These are phyloP conservation scores for Trametes hirsuta DNA, from an alignment of 1,284 basidiomycete species.

Conservation along the genomic window DNA sequence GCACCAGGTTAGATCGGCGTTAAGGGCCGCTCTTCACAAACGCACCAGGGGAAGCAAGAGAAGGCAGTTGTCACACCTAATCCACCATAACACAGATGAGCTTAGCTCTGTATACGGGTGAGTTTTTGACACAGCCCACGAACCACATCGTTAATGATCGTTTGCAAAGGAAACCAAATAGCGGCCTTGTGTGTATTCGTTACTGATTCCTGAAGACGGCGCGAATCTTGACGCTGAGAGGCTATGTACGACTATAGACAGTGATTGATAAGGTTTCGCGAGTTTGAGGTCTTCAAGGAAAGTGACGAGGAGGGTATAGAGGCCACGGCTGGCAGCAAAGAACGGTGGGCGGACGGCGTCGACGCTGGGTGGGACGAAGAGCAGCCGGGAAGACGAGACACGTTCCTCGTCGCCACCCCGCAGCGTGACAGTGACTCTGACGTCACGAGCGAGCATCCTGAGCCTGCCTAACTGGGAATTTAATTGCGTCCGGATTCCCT, in stretches of 20 bases:
- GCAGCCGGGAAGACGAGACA: constrained; percentile 17
- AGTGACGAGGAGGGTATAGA: constrained; percentile 17
- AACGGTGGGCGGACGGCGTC: constrained; percentile 25
- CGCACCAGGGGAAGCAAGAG: constrained; percentile 69
- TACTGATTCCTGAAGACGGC: constrained; percentile 23
- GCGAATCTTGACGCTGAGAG: constrained; percentile 21
- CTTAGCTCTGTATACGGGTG: not conserved
- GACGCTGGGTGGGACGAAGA: constrained; percentile 28
- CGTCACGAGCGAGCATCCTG: constrained; percentile 8
- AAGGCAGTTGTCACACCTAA: constrained; percentile 75
- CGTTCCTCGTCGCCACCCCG: constrained; percentile 27
- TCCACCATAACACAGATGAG: not conserved
- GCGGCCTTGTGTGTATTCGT: constrained; percentile 19
- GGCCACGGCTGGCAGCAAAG: constrained; percentile 24
- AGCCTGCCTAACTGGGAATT: not conserved
- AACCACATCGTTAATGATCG: constrained; percentile 35
- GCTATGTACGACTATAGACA: constrained; percentile 1
- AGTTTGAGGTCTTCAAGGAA: constrained; percentile 22
- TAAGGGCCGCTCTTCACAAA: constrained; percentile 15
- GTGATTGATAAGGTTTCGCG: constrained; percentile 15
- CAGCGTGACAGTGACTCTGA: constrained; percentile 24
- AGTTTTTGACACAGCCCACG: not conserved
- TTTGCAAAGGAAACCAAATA: constrained; percentile 15
- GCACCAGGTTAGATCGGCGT: constrained; percentile 12
- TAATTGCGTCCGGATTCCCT: not conserved